These are phyloP conservation scores for Yarrowia sp. DNA, from an alignment of 805 yeast genomes.

Conservation along the genomic window DNA sequence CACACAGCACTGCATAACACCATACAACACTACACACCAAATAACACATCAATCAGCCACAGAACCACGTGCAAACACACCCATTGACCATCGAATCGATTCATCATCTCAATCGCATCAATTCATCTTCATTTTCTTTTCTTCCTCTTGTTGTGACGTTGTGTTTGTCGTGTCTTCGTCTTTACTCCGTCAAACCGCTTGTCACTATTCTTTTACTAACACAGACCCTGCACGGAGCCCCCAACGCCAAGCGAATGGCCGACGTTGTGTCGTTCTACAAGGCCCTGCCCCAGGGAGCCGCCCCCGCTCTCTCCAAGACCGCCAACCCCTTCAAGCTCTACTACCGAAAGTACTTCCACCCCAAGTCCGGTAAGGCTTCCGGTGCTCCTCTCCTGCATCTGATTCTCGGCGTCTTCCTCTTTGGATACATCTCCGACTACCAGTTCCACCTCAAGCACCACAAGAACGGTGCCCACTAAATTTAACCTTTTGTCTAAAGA, in stretches of 20 bases:
- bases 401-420: slow-evolving; percentile 60
- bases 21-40: too few relatives aligned
- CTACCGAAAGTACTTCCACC: slow-evolving; percentile 81
- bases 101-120: too few relatives aligned
- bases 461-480: slow-evolving; percentile 27
- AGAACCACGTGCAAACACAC: too few relatives aligned
- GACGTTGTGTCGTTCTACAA: slow-evolving; percentile 94
- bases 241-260: slow-evolving; percentile 95
- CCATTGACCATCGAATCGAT: too few relatives aligned
- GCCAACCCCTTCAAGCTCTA: slow-evolving; percentile 59
- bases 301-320: slow-evolving; percentile 49
- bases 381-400: slow-evolving; percentile 75
- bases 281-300: slow-evolving; percentile 90
- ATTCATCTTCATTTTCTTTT: too few relatives aligned
- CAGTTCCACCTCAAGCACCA: slow-evolving; percentile 64
- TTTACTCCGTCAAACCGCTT: neutral
- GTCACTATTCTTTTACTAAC: neutral
- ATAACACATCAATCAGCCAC: too few relatives aligned
- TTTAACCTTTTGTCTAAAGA: slow-evolving; percentile 14
- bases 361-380: slow-evolving; percentile 62
- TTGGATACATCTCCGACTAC: slow-evolving; percentile 92
- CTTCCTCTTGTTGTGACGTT: too few relatives aligned
- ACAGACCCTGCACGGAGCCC: slow-evolving; percentile 88
- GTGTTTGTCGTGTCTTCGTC: too few relatives aligned
- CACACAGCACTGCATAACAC: too few relatives aligned